Conservation (phyloP, 2,329 filamentous ascomycete species). For the Xylariaceae sp. region DNA sequence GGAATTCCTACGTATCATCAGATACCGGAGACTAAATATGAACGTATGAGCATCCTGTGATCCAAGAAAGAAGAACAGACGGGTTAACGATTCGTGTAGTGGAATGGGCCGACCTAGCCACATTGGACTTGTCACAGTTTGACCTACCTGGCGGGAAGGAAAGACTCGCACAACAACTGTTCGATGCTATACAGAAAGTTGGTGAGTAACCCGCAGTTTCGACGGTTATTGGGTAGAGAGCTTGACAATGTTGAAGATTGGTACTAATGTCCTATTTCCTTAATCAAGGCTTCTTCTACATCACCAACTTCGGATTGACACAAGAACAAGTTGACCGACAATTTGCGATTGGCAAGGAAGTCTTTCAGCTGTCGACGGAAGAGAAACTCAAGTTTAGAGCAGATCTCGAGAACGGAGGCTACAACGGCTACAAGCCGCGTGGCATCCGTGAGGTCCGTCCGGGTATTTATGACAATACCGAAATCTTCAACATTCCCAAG, state of each 20-base stretch:
- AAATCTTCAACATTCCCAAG: conserved; percentile 40
- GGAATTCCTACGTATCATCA: conserved; percentile 31
- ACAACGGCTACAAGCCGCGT: conserved; percentile 53
- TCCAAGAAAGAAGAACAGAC: not conserved
- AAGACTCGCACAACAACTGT: conserved; percentile 49
- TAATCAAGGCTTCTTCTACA: conserved; percentile 55
- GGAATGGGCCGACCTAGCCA: conserved; percentile 54
- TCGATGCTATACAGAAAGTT: conserved; percentile 48
- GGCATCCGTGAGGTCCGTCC: conserved; percentile 34
- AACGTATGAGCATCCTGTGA: conserved; percentile 25
- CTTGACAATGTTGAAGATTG: not conserved
- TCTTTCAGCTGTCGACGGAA: conserved; percentile 52
- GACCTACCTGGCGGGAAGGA: conserved; percentile 52
- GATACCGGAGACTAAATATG: conserved; percentile 31
- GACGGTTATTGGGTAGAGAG: too few relatives aligned
- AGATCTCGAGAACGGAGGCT: conserved; percentile 48
- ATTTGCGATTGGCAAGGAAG: conserved; percentile 56
- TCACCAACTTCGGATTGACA: conserved; percentile 58
- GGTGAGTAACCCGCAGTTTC: conserved; percentile 14
- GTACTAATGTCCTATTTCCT: not conserved
- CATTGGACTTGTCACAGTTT: conserved; percentile 53
- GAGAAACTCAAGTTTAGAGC: conserved; percentile 57
- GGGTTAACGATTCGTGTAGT: conserved; percentile 16
- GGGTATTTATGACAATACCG: conserved; percentile 35
- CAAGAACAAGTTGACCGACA: conserved; percentile 58